phyloP scores from a whole-genome alignment of 108 stramenopile genomes.

The Nannochloropsis granulata region DNA sequence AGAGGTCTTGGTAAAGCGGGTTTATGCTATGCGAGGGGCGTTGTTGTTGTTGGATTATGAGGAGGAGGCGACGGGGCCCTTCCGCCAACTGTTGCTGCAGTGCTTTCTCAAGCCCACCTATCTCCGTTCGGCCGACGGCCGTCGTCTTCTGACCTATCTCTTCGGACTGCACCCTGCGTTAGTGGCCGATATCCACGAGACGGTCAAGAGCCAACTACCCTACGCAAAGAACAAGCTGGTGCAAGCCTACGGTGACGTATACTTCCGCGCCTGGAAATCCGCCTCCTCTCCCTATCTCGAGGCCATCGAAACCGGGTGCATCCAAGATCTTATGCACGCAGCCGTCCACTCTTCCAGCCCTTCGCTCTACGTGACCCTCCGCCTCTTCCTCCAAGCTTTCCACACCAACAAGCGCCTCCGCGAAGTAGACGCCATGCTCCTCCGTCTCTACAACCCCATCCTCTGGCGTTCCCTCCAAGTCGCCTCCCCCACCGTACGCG shows the following conservation, averaged over 20 bases:
- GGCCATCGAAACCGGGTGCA: constrained; percentile 56
- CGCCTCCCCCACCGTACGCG: constrained; percentile 65
- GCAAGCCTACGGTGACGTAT: constrained; percentile 53
- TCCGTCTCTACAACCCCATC: constrained; percentile 68
- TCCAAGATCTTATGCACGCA: constrained; percentile 65
- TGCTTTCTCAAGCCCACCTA: constrained; percentile 41
- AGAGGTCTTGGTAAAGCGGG: constrained; percentile 56
- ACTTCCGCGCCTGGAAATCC: constrained; percentile 58
- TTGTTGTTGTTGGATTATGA: constrained; percentile 62
- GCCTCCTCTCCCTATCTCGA: constrained; percentile 22
- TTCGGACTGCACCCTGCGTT: constrained; percentile 53
- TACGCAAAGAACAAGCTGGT: constrained; percentile 44
- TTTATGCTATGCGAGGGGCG: constrained; percentile 53
- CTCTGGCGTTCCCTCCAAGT: constrained; percentile 71
- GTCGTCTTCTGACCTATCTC: constrained; percentile 55
- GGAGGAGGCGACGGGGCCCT: constrained; percentile 50
- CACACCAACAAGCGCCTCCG: constrained; percentile 54
- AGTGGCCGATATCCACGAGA: constrained; percentile 46
- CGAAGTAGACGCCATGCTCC: constrained; percentile 59
- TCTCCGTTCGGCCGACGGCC: constrained; percentile 50
- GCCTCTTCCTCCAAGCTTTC: constrained; percentile 48
- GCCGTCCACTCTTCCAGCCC: constrained; percentile 41
- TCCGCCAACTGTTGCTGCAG: constrained; percentile 29
- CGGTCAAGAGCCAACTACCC: constrained; percentile 53
- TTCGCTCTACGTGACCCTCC: constrained; percentile 18